Percentiles rank a stretch among this genome's conserved stretches.
phyloP scores from a whole-genome alignment of 2,329 filamentous ascomycete genomes.

The Nemania abortiva region DNA sequence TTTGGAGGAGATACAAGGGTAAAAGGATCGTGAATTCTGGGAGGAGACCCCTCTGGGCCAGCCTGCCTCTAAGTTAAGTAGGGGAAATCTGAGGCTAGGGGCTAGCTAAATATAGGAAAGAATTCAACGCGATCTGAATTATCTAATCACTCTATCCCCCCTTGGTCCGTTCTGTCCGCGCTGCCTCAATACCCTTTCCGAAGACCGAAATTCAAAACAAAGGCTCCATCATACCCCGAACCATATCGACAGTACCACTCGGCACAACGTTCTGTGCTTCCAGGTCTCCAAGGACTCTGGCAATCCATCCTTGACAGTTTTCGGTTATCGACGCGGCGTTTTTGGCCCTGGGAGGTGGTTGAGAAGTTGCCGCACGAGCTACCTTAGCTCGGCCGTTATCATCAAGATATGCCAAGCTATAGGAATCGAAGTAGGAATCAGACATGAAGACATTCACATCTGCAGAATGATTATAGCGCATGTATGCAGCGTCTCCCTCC shows the following conservation, averaged over 20 bases:
- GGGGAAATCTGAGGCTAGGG: too few species aligned
- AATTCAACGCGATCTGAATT: too few species aligned
- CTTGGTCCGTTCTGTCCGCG: too few species aligned
- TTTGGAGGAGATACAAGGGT: too few species aligned
- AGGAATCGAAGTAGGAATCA: background rate
- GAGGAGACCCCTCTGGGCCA: too few species aligned
- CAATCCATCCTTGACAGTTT: slow-evolving; percentile 1
- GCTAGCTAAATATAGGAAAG: too few species aligned
- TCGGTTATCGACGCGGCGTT: background rate
- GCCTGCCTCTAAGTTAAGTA: too few species aligned
- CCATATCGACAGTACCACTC: background rate
- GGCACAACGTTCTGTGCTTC: background rate
- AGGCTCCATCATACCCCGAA: background rate
- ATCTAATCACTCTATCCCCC: too few species aligned
- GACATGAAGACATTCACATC: background rate
- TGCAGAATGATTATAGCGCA: background rate
- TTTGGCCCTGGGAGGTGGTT: background rate
- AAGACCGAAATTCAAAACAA: background rate
- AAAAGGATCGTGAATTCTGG: too few species aligned
- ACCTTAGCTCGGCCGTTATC: background rate
- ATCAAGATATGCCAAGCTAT: background rate
- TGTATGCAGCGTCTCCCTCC: background rate
- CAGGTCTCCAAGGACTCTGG: background rate
- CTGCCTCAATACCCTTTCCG: too few species aligned
- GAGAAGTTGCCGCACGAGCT: background rate